Base-by-base conservation (phyloP, 306 rosid species). In the Vigna angularis region DNA sequence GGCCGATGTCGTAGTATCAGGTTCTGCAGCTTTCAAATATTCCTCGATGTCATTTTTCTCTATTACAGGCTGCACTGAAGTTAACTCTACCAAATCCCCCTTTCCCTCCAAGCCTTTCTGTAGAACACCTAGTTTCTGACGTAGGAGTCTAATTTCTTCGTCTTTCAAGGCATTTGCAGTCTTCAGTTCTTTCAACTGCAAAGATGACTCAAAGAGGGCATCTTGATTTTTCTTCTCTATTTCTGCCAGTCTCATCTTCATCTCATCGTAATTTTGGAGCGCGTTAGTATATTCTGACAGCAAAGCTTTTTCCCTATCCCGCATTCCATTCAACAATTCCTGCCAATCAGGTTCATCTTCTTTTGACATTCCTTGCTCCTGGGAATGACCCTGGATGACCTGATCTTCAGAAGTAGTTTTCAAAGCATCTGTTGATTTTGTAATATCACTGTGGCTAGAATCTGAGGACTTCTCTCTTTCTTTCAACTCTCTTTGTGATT, bases 81-180 rank as follows among this genome's bases (percentile, higher is more conserved):
- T 62, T 13, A 76, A 26, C 42, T 84, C 81, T 72, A 6, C 74
- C 7, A 83, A 48, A 56, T 79, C 85, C 76, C 74, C 83, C 44
- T 66, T 83, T 61, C 82, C 90, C 9, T 79, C 80, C 57, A 88
- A 53, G 79, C 75, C 78, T 79, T 79, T 82, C 62, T 84, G 85
- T 85, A 91, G 89, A 34, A 89, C 82, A 38, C 74, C 84, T 42
- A 93, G 81, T 80, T 93, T 93, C 82, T 85, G 85, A 42, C 76
- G 91, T 73, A 93, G 85, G 51, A 90, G 82, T 84, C 86, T 86
- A 75, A 89, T 93, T 81, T 93, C 95, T 64, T 89, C 94, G 69
- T 93, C 94, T 75, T 93, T 93, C 83, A 71, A 16, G 12, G 88
- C 89, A 83, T 86, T 84, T 7, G 79, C 38, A 65, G 72, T 77